phyloP scores from a whole-genome alignment of 768 basidiomycete species.

The Gymnopilus dilepis region DNA sequence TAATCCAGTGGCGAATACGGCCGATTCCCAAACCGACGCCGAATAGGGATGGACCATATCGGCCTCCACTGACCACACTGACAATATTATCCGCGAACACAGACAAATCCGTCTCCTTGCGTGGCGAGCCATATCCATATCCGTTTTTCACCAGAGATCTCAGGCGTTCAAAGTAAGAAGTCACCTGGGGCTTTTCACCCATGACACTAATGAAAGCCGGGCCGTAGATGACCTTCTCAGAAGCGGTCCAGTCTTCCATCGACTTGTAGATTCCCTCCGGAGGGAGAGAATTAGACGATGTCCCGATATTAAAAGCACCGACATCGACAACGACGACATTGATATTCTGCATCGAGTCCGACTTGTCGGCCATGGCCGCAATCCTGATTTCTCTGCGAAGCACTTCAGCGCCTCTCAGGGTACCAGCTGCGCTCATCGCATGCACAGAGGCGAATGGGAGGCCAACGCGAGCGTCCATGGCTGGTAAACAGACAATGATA shows the following conservation, averaged over 20 bases:
- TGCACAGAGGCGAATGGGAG: conserved; percentile 71
- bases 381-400: conserved; percentile 74
- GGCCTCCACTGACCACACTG: conserved; percentile 63
- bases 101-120: conserved; percentile 61
- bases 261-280: conserved; percentile 48
- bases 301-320: conserved; percentile 54
- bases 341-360: conserved; percentile 68
- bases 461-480: conserved; percentile 73
- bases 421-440: conserved; percentile 79
- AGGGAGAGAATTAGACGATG: conserved; percentile 26
- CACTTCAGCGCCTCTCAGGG: conserved; percentile 72
- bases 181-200: conserved; percentile 33
- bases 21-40: conserved; percentile 54
- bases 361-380: conserved; percentile 57
- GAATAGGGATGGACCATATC: conserved; percentile 45
- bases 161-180: conserved; percentile 32
- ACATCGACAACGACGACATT: conserved; percentile 77
- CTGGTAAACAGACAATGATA: conserved; percentile 78
- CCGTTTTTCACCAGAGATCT: conserved; percentile 42
- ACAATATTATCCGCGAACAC: conserved; percentile 65
- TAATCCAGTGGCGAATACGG: conserved; percentile 57
- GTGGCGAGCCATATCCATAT: conserved; percentile 43
- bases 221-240: conserved; percentile 76
- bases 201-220: conserved; percentile 63
- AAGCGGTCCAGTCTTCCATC: conserved; percentile 76